Evolutionary conservation across 306 rosid genomes (phyloP).

Genomic region (Abrus precatorius): DNA sequence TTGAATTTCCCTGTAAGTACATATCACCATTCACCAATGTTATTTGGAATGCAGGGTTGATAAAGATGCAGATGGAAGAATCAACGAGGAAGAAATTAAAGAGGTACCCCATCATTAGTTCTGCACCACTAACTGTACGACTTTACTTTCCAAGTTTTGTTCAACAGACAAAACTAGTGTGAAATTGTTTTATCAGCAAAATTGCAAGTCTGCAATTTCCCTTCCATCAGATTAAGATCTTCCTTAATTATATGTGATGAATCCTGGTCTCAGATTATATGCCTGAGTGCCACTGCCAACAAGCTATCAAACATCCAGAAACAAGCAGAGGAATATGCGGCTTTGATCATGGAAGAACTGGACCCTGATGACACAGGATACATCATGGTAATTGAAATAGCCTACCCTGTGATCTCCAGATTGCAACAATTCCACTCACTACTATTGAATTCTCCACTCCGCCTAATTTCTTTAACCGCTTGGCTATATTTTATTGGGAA

Average conservation of each 20-base stretch:
- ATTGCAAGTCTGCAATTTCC: not conserved
- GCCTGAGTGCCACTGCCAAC: conserved; percentile 77
- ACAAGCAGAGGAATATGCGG: conserved; percentile 77
- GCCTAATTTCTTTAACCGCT: conserved; percentile 6
- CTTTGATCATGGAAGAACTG: conserved; percentile 84
- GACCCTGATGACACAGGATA: conserved; percentile 66
- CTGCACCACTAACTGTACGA: conserved; percentile 4
- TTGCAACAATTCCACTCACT: conserved; percentile 3
- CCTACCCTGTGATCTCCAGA: conserved; percentile 7
- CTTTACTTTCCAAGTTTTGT: conserved; percentile 19
- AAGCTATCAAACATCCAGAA: conserved; percentile 67
- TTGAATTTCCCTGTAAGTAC: conserved; percentile 24
- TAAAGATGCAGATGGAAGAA: conserved; percentile 82
- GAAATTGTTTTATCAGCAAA: conserved; percentile 29
- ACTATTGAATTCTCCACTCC: conserved; percentile 26
- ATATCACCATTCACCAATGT: conserved; percentile 3
- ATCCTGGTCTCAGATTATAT: conserved; percentile 61
- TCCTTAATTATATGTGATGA: conserved; percentile 3
- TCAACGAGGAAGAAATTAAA: conserved; percentile 67
- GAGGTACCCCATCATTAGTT: conserved; percentile 55
- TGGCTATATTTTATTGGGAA: conserved; percentile 25
- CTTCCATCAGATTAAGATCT: not conserved
- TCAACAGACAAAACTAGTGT: conserved; percentile 3
- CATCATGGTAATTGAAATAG: conserved; percentile 60
- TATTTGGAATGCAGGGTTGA: conserved; percentile 70